phyloP scores from a whole-genome alignment of 768 basidiomycete genomes.

The Suillus americanus region DNA sequence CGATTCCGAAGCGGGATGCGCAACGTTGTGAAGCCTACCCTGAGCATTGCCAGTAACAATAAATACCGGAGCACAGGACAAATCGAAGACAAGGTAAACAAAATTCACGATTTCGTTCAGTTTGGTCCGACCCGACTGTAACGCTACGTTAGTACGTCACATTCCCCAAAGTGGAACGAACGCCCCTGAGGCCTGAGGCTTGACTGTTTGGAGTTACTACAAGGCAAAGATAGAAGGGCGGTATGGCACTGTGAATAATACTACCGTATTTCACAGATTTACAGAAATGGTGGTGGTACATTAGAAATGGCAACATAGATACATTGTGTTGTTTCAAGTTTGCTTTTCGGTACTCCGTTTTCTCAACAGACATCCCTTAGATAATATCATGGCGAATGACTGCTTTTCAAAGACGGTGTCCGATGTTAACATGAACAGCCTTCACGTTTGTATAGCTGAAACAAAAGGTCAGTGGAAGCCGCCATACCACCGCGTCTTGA shows the following conservation, averaged over 20 bases:
- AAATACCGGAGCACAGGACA: not conserved
- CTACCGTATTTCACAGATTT: not conserved
- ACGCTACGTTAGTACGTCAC: not conserved
- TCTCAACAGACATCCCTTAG: not conserved
- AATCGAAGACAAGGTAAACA: not conserved
- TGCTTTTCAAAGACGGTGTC: constrained; percentile 11
- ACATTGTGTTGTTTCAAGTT: not conserved
- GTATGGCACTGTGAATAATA: not conserved
- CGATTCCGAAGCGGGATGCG: not conserved
- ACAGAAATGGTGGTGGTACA: not conserved
- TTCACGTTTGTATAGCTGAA: constrained; percentile 66
- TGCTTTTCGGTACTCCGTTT: not conserved
- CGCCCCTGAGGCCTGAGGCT: not conserved
- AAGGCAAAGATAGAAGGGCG: not conserved
- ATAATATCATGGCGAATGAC: not conserved
- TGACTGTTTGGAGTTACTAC: not conserved
- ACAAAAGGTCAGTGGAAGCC: not conserved
- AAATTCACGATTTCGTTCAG: not conserved
- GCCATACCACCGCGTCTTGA: not conserved
- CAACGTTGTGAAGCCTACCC: not conserved
- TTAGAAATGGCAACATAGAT: not conserved
- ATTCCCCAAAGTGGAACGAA: not conserved
- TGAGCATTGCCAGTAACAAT: not conserved
- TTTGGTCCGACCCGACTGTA: not conserved
- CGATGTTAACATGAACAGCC: constrained; percentile 66